Evolutionary conservation across 257 asterid genomes (phyloP).

Genomic region (Solanum appendiculatum): DNA sequence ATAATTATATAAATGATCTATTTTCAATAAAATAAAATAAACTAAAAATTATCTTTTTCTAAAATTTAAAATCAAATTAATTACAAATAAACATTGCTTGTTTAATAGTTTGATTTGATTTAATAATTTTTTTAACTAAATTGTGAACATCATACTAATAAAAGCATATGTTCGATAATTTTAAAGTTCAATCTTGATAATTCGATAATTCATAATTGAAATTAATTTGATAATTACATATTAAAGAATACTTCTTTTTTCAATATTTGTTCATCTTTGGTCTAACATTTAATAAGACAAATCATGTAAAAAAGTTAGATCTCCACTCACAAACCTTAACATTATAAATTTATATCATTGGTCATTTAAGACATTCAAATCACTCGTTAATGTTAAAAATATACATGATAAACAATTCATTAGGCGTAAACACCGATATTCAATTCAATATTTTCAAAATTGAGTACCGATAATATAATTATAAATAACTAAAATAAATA

Average conservation of each 20-base stretch:
- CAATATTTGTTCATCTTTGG: neutral
- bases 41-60: too few relatives aligned
- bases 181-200: neutral
- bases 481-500: too few relatives aligned
- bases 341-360: too few relatives aligned
- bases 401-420: neutral
- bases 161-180: neutral
- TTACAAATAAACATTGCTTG: too few relatives aligned
- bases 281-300: neutral
- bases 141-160: too few relatives aligned
- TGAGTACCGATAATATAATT: too few relatives aligned
- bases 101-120: too few relatives aligned
- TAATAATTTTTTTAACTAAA: too few relatives aligned
- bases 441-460: too few relatives aligned
- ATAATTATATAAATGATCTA: too few relatives aligned
- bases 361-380: neutral
- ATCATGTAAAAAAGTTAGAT: accelerated
- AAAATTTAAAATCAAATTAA: too few relatives aligned
- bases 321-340: neutral
- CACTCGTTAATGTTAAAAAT: neutral
- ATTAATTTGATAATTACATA: neutral
- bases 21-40: too few relatives aligned
- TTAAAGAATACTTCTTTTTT: neutral
- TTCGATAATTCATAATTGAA: neutral
- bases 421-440: neutral